Base-by-base conservation (phyloP, 2,329 filamentous ascomycete species). In the Arachnomyces sp. region DNA sequence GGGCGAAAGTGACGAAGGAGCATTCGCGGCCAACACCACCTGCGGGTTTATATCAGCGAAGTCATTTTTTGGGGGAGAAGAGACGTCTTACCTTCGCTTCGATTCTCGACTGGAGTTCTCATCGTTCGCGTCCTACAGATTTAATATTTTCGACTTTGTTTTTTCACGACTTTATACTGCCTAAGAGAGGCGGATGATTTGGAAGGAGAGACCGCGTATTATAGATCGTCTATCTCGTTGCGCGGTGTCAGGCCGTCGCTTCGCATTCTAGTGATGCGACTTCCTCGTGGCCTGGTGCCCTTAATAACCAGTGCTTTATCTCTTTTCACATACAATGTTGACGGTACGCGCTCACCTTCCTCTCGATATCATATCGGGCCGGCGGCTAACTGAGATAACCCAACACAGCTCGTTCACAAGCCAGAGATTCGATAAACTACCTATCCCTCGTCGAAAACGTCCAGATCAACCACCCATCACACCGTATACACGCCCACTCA, bases 401-500 rank as follows among this genome's bases (percentile, higher is more conserved):
- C 28, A 17, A 18, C 44, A 34, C 60, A 78, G 83, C 80, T 48
- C 76, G 84, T 60, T 93, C 87, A 1, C 71, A 76, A 36, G 74
- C 79, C 47, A 77, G 90, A 51, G 85, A 85, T 54, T 86, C 88
- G 25, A 72, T 98, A 46, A 77, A 73, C 50, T 79, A 82, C 56
- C 69, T 95, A 36, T 80, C 81, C 9, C 70, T 79, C 34, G 66
- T 95, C 49, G 80, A 89, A 46, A 76, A 88, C 56, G 75, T 84
- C 25, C 73, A 78, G 44, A 82, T 98, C 49, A 78, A 86, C 54
- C 86, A 88, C 1, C 80, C 82, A 12, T 84, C 82, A 34, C 79
- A 86, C 58, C 79, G 82, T 43, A 77, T 94, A 34, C 81, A 92
- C 57, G 81, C 88, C 36, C 70, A 84, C 42, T 90, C 88, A 11